Evolutionary conservation across 225 moss, liverwort and hornwort species (phyloP), one percentile per base, ranked within the genome.

Genomic region (Lunularia cruciata): DNA sequence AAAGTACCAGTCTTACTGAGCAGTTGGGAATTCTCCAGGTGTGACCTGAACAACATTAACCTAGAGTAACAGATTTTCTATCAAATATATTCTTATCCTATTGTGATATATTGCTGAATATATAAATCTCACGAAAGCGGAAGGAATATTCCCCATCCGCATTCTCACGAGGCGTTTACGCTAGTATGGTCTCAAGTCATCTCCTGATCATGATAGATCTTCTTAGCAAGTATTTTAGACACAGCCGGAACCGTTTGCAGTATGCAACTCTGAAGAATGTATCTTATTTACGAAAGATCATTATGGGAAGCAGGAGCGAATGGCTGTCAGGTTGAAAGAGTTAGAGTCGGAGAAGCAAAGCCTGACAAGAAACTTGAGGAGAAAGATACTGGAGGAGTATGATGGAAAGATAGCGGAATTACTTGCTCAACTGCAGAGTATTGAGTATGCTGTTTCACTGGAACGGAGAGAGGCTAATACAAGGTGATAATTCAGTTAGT

Each of bases 341-440:
- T 53, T 78, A 63, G 78, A 83, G 57, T 55, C 68, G 42, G 82
- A 78, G 58, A 83, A 83, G 72, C 75, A 83, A 45, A 72, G 65
- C 12, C 31, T 78, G 16, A 78, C 78, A 64, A 63, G 60, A 23
- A 58, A 64, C 49, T 52, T 83, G 42, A 73, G 78, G 63, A 83
- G 65, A 48, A 78, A 65, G 63, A 75, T 83, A 51, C 64, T 78
- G 37, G 82, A 83, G 65, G 82, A 83, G 15, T 78, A 83, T 55
- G 82, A 83, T 60, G 78, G 78, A 13, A 83, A 83, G 67, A 83
- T 83, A 66, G 82, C 82, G 40, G 78, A 83, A 32, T 42, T 83
- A 35, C 78, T 83, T 47, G 77, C 78, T 49, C 82, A 83, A 56
- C 43, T 83, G 63, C 82, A 83, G 25, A 78, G 82, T 42, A 83